These are phyloP conservation scores for Dipodascus albidus DNA, from an alignment of 805 yeast species.

Conservation along the genomic window DNA sequence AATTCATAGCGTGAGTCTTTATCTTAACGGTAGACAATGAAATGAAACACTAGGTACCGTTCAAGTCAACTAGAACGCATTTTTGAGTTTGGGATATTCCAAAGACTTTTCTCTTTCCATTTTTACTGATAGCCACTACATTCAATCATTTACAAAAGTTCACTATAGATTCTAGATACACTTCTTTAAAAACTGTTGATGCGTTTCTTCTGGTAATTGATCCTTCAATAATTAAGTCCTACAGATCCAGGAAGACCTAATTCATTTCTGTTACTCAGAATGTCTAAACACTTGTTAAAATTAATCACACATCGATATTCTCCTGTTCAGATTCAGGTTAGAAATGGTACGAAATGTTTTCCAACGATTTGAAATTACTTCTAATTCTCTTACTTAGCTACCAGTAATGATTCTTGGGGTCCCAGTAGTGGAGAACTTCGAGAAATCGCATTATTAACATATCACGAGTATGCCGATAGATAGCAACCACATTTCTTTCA, in stretches of 20 bases:
- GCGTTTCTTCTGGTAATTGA: no score
- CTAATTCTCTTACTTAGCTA: not conserved
- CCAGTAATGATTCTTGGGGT: slow-evolving; percentile 4
- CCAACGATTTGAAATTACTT: not conserved
- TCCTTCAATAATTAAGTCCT: not conserved
- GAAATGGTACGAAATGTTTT: not conserved
- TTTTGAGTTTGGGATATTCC: not conserved
- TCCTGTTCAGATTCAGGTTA: slow-evolving; percentile 2
- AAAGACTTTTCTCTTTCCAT: not conserved
- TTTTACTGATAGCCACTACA: no score
- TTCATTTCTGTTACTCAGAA: no score
- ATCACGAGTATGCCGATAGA: not conserved
- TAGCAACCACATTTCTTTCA: not conserved
- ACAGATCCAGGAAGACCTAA: no score
- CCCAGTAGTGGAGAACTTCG: slow-evolving; percentile 2
- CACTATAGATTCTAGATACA: no score
- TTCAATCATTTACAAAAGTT: no score
- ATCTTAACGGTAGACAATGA: no score
- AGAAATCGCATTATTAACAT: not conserved
- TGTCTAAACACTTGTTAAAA: not conserved
- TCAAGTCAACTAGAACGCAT: not conserved
- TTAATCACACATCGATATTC: not conserved
- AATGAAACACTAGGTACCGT: no score
- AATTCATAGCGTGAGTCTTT: no score
- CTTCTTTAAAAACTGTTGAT: no score